phyloP scores from a whole-genome alignment of 2,329 filamentous ascomycete species.

The Trichoderma sp. region DNA sequence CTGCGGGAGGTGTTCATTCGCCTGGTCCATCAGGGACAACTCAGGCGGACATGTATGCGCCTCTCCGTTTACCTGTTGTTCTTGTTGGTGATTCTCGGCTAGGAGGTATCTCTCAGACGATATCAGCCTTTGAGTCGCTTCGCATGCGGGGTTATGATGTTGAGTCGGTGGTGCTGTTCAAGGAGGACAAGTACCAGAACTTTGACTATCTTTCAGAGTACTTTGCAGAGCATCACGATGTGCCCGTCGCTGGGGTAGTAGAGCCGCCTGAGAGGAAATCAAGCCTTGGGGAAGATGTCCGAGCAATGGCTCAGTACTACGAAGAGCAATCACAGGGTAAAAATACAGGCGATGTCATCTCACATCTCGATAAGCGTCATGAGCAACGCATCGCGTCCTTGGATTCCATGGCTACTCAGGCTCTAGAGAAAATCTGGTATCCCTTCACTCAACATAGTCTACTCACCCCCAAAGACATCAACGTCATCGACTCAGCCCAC shows the following conservation, averaged over 20 bases:
- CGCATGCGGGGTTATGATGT: slow-evolving; percentile 79
- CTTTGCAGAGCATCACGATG: slow-evolving; percentile 62
- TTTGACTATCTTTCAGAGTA: slow-evolving; percentile 68
- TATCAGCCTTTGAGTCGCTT: slow-evolving; percentile 79
- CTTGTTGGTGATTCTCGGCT: slow-evolving; percentile 75
- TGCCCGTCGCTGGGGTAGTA: slow-evolving; percentile 61
- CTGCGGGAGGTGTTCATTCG: slow-evolving; percentile 80
- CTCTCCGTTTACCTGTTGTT: slow-evolving; percentile 72
- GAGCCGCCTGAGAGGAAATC: slow-evolving; percentile 58
- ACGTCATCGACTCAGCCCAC: slow-evolving; percentile 78
- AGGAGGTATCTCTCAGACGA: slow-evolving; percentile 79
- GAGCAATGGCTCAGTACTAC: slow-evolving; percentile 69
- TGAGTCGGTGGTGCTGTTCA: slow-evolving; percentile 70
- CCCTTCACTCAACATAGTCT: slow-evolving; percentile 81
- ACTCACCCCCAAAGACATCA: slow-evolving; percentile 64
- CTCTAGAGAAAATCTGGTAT: slow-evolving; percentile 75
- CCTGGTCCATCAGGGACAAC: slow-evolving; percentile 75
- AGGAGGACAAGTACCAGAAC: slow-evolving; percentile 68
- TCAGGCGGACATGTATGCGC: slow-evolving; percentile 77
- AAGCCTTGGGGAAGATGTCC: slow-evolving; percentile 51
- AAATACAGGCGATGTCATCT: slow-evolving; percentile 51
- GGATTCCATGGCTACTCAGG: slow-evolving; percentile 63
- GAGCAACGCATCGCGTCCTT: slow-evolving; percentile 60
- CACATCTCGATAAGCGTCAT: slow-evolving; percentile 58
- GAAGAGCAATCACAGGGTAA: slow-evolving; percentile 46